phyloP scores from a whole-genome alignment of 345 rosid species.

The Salix purpurea region DNA sequence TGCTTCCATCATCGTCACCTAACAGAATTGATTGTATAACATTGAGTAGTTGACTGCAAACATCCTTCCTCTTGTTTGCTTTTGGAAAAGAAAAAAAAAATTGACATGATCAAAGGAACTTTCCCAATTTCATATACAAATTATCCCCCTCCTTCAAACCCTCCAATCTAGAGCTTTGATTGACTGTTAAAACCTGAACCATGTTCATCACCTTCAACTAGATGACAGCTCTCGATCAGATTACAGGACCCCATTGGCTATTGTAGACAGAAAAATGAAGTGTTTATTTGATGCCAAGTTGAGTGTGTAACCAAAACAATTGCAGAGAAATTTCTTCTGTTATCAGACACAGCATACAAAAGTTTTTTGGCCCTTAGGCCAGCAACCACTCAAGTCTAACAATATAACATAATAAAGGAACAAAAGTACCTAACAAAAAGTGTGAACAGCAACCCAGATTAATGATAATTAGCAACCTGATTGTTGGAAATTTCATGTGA shows the following conservation, averaged over 20 bases:
- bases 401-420: background rate
- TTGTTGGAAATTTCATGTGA: slow-evolving; percentile 11
- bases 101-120: background rate
- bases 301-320: background rate
- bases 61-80: background rate
- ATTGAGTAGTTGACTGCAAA: too few species aligned
- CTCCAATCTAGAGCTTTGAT: background rate
- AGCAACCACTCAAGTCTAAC: background rate
- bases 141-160: background rate
- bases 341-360: background rate
- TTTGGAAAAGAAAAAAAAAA: background rate
- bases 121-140: background rate
- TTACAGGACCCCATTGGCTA: background rate
- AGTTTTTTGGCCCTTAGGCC: background rate
- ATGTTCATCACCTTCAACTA: background rate
- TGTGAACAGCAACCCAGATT: background rate
- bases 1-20: too few species aligned
- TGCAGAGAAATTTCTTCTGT: background rate
- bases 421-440: background rate
- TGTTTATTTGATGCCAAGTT: background rate
- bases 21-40: too few species aligned
- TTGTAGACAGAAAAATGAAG: background rate
- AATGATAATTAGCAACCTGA: slow-evolving; percentile 12
- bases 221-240: background rate
- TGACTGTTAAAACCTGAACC: background rate